Evolutionary conservation across 1,139 yeast species (phyloP), one percentile per base, ranked within the genome.

Genomic region (Zygosaccharomyces pseudobailii): DNA sequence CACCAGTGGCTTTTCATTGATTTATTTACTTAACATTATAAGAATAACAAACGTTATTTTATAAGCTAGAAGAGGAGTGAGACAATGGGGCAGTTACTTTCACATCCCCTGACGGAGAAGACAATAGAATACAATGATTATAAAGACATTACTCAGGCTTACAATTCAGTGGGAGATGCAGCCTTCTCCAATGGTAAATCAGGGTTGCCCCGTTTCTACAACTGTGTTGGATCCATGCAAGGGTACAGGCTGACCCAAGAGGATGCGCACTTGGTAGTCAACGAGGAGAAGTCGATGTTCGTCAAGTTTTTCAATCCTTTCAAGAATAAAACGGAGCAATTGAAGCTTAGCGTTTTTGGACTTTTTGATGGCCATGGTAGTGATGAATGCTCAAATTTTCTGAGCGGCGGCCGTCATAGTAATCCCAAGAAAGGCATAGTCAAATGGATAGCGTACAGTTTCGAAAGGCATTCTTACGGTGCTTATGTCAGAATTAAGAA

Each of bases 341-440:
- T 69, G 24, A 65, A 65, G 36, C 60, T 84, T 35, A 81, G 83
- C 35, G 73, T 84, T 6, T 83, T 82, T 63, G 88, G 84, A 0
- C 86, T 85, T 3, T 85, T 82, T 65, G 94, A 85, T 63, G 94
- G 94, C 3, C 94, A 85, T 62, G 94, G 94, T 2, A 90, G 90
- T 19, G 72, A 75, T 13, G 73, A 74, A 28, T 75, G 86, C 34
- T 81, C 90, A 1, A 74, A 73, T 37, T 78, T 70, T 55, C 68
- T 84, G 3, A 72, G 80, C 36, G 65, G 65, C 36, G 72, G 72
- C n/a, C 66, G 65, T 24, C 68, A 80, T 24, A 51, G 54, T 2
- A 38, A 38, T 7, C 24, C 41, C 13, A 25, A 45, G 38, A 54
- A 55, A 27, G 67, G 68, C 3, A 35, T 65, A 19, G 55, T 60